Percentiles rank a stretch among this genome's conserved stretches.
Conservation (phyloP, 2,329 filamentous ascomycete species). For the Alternaria tenuissima region DNA sequence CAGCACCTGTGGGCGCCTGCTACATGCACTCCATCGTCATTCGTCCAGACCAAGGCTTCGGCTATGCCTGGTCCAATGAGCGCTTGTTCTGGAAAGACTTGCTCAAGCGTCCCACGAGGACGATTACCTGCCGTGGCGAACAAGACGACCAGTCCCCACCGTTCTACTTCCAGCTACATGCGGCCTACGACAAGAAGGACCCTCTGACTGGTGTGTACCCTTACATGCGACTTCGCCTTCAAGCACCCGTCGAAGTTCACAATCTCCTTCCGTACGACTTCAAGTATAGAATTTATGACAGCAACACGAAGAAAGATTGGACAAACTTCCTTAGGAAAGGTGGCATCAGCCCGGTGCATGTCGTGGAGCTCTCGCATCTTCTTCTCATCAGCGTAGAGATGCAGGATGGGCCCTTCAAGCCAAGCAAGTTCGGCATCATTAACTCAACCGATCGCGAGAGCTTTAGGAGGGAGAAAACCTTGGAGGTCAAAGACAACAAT, state of each 20-base stretch:
- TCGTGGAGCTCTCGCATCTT: constrained; percentile 93
- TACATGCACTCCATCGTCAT: constrained; percentile 89
- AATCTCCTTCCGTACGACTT: constrained; percentile 97
- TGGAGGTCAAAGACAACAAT: constrained; percentile 85
- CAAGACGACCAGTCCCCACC: constrained; percentile 77
- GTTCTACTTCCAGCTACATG: constrained; percentile 97
- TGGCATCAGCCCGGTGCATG: constrained; percentile 94
- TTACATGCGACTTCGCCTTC: constrained; percentile 91
- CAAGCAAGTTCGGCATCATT: constrained; percentile 97
- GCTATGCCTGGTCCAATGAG: constrained; percentile 93
- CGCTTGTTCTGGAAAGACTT: constrained; percentile 92
- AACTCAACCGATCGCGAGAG: constrained; percentile 89
- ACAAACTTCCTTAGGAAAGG: constrained; percentile 97
- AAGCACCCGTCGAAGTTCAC: constrained; percentile 91
- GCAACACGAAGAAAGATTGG: constrained; percentile 98
- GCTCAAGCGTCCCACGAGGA: constrained; percentile 81
- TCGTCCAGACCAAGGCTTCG: constrained; percentile 93
- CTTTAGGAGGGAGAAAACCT: constrained; percentile 80
- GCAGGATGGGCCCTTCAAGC: constrained; percentile 93
- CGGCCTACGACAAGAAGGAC: constrained; percentile 82
- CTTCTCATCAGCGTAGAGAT: constrained; percentile 93
- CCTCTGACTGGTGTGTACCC: constrained; percentile 87
- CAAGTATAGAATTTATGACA: constrained; percentile 99
- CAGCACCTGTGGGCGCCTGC: constrained; percentile 89
- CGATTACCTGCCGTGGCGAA: constrained; percentile 88